Evolutionary conservation across 345 rosid species (phyloP).

Genomic region (Euclidium syriacum): DNA sequence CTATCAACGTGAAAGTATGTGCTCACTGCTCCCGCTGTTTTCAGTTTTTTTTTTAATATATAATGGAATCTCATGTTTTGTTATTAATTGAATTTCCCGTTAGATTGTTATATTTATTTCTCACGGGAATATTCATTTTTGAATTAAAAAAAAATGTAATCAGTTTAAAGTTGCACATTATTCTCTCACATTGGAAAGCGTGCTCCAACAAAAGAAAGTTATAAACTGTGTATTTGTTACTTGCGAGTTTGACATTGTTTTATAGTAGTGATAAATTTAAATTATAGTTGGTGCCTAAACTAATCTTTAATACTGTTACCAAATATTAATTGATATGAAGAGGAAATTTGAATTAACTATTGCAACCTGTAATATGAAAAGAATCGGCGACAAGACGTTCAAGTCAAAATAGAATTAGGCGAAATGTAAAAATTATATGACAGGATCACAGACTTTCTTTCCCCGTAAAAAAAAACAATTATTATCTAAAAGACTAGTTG

Average conservation of each 20-base stretch:
- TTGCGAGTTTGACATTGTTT: background rate
- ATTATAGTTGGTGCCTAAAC: background rate
- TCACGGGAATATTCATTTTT: background rate
- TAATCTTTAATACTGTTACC: background rate
- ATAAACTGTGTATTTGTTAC: background rate
- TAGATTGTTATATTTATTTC: background rate
- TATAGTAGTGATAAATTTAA: background rate
- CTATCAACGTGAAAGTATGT: slow-evolving; percentile 10
- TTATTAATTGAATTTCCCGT: background rate
- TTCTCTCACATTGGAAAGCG: slow-evolving; percentile 1
- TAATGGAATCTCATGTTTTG: too few relatives aligned
- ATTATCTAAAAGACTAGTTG: slow-evolving; percentile 22
- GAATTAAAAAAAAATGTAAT: background rate
- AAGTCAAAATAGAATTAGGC: slow-evolving; percentile 31
- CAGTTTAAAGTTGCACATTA: background rate
- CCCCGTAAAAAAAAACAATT: slow-evolving; percentile 8
- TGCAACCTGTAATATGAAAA: slow-evolving; percentile 21
- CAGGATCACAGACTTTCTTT: slow-evolving; percentile 5
- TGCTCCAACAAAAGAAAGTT: background rate
- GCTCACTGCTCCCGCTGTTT: slow-evolving; percentile 4
- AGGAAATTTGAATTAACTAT: background rate
- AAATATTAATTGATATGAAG: background rate
- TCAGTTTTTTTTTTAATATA: background rate
- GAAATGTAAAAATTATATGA: slow-evolving; percentile 14
- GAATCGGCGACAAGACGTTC: slow-evolving; percentile 26